Percentiles rank a stretch among this genome's conserved stretches.
Conservation (phyloP, 495 filamentous ascomycete genomes). For the Copromyces sp. region DNA sequence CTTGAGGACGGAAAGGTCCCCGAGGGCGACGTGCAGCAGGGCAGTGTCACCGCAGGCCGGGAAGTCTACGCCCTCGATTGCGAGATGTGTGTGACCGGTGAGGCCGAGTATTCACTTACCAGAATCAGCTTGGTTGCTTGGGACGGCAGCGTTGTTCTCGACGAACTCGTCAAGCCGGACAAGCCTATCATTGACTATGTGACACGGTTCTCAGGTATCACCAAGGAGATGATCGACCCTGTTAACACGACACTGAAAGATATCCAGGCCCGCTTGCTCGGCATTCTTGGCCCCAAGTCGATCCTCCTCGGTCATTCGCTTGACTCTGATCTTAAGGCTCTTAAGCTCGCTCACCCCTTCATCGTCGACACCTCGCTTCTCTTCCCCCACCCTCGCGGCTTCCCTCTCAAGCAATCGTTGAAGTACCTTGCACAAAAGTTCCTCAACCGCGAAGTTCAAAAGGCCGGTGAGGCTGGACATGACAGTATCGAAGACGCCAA, state of each 20-base stretch:
- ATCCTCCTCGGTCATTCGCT: slow-evolving; percentile 89
- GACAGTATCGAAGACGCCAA: slow-evolving; percentile 86
- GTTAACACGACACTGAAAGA: slow-evolving; percentile 77
- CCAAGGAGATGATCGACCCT: slow-evolving; percentile 63
- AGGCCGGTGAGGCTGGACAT: slow-evolving; percentile 58
- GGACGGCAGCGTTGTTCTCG: slow-evolving; percentile 73
- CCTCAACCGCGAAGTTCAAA: slow-evolving; percentile 77
- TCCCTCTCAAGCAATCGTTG: slow-evolving; percentile 55
- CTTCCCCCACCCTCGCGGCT: slow-evolving; percentile 51
- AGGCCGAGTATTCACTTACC: slow-evolving; percentile 66
- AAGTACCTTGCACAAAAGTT: slow-evolving; percentile 78
- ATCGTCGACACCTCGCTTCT: slow-evolving; percentile 83
- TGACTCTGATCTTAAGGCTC: slow-evolving; percentile 74
- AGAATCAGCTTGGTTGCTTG: slow-evolving; percentile 78
- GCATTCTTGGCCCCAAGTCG: slow-evolving; percentile 60
- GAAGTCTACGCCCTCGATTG: slow-evolving; percentile 83
- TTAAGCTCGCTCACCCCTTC: slow-evolving; percentile 81
- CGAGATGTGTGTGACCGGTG: slow-evolving; percentile 87
- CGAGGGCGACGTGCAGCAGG: slow-evolving; percentile 61
- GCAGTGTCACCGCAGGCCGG: slow-evolving; percentile 73
- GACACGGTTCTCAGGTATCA: slow-evolving; percentile 85
- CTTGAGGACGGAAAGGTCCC: slow-evolving; percentile 57
- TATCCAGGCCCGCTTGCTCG: slow-evolving; percentile 67
- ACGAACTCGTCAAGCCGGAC: slow-evolving; percentile 84
- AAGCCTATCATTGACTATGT: slow-evolving; percentile 82